Percentiles rank a stretch among this genome's conserved stretches.
phyloP scores from a whole-genome alignment of 805 yeast species.

The Metschnikowia kunwiensis region DNA sequence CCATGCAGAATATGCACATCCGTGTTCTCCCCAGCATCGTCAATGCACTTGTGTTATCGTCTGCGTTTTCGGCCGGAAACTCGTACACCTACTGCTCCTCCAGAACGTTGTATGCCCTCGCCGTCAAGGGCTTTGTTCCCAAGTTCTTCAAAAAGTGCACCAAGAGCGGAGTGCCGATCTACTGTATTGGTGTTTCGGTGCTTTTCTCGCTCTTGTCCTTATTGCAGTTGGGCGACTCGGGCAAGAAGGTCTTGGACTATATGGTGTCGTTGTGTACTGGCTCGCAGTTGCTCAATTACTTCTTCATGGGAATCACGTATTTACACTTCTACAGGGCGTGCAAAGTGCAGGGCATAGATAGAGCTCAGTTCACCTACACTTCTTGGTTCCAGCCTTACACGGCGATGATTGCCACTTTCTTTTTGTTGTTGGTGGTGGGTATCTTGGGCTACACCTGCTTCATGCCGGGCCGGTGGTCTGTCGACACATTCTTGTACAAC shows the following conservation, averaged over 20 bases:
- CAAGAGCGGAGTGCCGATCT: conserved; percentile 19
- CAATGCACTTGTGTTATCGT: conserved; percentile 18
- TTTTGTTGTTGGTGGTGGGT: conserved; percentile 45
- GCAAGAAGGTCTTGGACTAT: conserved; percentile 17
- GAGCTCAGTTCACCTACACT: conserved; percentile 37
- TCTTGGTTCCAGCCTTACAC: conserved; percentile 46
- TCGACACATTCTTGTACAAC: conserved; percentile 59
- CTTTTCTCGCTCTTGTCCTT: conserved; percentile 20
- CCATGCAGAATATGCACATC: conserved; percentile 21
- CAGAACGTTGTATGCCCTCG: conserved; percentile 19
- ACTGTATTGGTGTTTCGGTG: conserved; percentile 19
- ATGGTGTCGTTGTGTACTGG: conserved; percentile 24
- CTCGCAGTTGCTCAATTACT: conserved; percentile 21
- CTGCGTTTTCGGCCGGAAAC: conserved; percentile 22
- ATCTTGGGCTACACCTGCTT: conserved; percentile 70
- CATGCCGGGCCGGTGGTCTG: conserved; percentile 62
- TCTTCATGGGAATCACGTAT: conserved; percentile 20
- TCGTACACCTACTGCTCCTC: conserved; percentile 23
- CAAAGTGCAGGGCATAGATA: conserved; percentile 27
- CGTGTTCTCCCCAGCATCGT: conserved; percentile 20
- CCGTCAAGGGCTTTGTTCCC: conserved; percentile 20
- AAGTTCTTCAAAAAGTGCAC: conserved; percentile 17
- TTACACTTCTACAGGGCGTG: conserved; percentile 23
- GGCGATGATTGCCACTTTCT: conserved; percentile 28
- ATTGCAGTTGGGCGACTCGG: conserved; percentile 20